Base-by-base conservation (phyloP, 2,329 filamentous ascomycete genomes). In the Aspergillus novofumigatus region DNA sequence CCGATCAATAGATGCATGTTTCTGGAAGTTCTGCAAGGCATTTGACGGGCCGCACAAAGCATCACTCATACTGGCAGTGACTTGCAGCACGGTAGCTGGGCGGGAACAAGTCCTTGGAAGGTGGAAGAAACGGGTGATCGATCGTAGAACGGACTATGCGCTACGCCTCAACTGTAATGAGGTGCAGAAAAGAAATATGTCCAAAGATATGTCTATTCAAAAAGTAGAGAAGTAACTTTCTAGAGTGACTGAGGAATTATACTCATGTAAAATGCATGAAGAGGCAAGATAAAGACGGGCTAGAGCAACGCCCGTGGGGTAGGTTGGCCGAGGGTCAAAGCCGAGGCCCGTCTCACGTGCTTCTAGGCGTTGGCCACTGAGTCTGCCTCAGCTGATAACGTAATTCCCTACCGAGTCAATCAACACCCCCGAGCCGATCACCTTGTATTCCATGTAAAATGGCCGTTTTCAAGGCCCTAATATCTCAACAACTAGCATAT, bases 11-110 rank as follows among this genome's bases (percentile, higher is more conserved):
- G 86, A 81, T 10, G 84, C 78, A 72, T 91, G 88, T 66, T 88
- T 86, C 66, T 88, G 83, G 69, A 92, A 85, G 67, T 83, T 87
- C 73, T 91, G 89, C 53, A 90, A 82, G 61, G 88, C 82, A 73
- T 89, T 91, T 11, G 89, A 89, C 20, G 89, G 88, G 58, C 89
- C 88, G 71, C 89, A 92, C 55, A 90, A 77, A 64, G 83, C 80
- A 67, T 89, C 86, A 53, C 83, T 79, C 86, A 89, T 89, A 65
- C 62, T 77, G 67, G 47, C 53, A 45, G 10, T 47, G 44, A 14
- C 25, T 17, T 23, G 14, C 14, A 35, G 14, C 14, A 6, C 32
- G 2, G 32, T 38, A 38, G 32, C 32, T 35, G 32, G 32, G 14
- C 14, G 32, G 17, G 32, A 38, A 17, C 14, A 38, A 17, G 32